Percentiles rank a stretch among this genome's conserved stretches.
Conservation (phyloP, 2,329 filamentous ascomycete species). For the Coniochaeta ligniaria region DNA sequence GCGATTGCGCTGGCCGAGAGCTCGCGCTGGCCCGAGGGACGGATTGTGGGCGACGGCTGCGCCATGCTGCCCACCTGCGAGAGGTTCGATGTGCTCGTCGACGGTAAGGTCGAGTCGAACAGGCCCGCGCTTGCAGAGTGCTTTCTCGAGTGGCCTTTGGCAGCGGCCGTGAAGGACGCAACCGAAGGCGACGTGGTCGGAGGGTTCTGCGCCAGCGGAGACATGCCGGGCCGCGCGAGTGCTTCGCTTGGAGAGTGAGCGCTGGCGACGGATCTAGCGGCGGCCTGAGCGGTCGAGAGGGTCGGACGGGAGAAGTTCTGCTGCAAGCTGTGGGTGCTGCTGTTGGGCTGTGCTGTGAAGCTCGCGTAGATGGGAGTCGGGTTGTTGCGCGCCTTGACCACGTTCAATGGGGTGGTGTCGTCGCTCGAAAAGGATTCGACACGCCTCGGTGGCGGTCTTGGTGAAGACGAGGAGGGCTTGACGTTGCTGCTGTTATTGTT, state of each 20-base stretch:
- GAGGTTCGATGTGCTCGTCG: constrained; percentile 48
- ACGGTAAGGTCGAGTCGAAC: constrained; percentile 68
- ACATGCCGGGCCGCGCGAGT: constrained; percentile 20
- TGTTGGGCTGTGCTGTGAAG: constrained; percentile 39
- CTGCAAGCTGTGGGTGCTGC: constrained; percentile 40
- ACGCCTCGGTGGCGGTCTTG: constrained; percentile 26
- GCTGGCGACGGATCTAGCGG: constrained; percentile 16
- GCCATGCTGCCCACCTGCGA: constrained; percentile 36
- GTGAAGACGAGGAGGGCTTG: constrained; percentile 13
- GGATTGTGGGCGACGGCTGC: constrained; percentile 33
- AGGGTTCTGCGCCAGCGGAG: constrained; percentile 32
- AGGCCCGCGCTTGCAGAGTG: constrained; percentile 69
- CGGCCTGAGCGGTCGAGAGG: constrained; percentile 15
- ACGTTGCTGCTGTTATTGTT: constrained; percentile 5
- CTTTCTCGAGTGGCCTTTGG: constrained; percentile 48
- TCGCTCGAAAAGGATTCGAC: constrained; percentile 40
- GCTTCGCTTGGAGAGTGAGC: constrained; percentile 19
- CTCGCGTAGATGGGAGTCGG: constrained; percentile 40
- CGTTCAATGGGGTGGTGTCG: constrained; percentile 31
- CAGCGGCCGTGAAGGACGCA: constrained; percentile 22
- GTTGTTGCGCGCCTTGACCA: constrained; percentile 36
- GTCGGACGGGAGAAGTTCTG: constrained; percentile 51
- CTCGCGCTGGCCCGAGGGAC: constrained; percentile 22
- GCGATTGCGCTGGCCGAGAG: constrained; percentile 70
- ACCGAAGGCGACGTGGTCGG: constrained; percentile 24